Evolutionary conservation across 352 stramenopile species (phyloP).

Genomic region (Phytophthora macrochlamydospora): DNA sequence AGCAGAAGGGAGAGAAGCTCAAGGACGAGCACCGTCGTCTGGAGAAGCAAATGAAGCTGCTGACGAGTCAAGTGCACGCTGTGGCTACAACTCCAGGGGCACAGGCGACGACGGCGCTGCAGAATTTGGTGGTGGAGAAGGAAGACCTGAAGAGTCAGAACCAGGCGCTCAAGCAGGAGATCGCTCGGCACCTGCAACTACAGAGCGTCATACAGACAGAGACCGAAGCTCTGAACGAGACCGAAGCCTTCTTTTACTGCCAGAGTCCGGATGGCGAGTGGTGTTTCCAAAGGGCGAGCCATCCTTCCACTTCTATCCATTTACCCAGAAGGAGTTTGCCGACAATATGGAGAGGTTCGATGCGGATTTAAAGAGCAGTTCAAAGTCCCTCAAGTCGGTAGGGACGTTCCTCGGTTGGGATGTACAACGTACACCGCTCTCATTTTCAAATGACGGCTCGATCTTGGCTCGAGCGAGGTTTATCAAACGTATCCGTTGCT

Average conservation of each 20-base stretch:
- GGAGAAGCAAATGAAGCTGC: conserved; percentile 30
- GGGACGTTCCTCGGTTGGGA: conserved; percentile 37
- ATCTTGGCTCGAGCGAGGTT: conserved; percentile 13
- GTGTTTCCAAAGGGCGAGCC: conserved; percentile 15
- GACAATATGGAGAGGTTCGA: conserved; percentile 25
- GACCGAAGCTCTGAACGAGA: conserved; percentile 15
- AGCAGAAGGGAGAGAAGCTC: conserved; percentile 32
- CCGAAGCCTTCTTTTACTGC: background rate
- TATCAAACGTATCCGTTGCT: conserved; percentile 19
- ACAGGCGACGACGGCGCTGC: conserved; percentile 7
- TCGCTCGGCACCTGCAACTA: conserved; percentile 30
- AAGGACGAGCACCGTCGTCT: conserved; percentile 31
- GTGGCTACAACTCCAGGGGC: conserved; percentile 3
- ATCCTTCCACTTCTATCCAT: conserved; percentile 39
- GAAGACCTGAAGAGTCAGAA: conserved; percentile 38
- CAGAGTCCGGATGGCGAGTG: conserved; percentile 17
- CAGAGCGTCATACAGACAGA: conserved; percentile 18
- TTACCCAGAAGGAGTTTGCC: conserved; percentile 24
- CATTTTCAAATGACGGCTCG: conserved; percentile 29
- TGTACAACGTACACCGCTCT: conserved; percentile 22
- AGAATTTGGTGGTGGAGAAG: conserved; percentile 29
- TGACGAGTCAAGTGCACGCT: conserved; percentile 14
- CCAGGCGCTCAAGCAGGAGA: conserved; percentile 26
- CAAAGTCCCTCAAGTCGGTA: conserved; percentile 6
- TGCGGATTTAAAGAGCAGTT: background rate